Base-by-base conservation (phyloP, 192 early-diverging fungal genomes). In the Coemansia sp. region DNA sequence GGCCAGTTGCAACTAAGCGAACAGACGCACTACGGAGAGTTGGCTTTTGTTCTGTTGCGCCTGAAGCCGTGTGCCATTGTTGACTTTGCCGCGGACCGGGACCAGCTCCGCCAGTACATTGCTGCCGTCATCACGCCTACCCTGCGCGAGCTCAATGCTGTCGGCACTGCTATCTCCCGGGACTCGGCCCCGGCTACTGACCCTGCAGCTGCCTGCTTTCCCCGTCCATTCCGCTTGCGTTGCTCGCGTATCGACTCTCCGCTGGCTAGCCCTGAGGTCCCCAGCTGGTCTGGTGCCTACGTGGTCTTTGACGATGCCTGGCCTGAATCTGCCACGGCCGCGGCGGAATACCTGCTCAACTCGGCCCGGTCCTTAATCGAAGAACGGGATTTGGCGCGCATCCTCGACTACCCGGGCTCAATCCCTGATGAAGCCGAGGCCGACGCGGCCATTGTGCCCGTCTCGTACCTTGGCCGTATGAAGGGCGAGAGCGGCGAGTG, bases 401-500 rank as follows among this genome's bases (percentile, higher is more conserved):
- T 54, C 5, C 60, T 70, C 7, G 67, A 70, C 27, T 70, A 70
- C 28, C 67, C 67, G 0, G 67, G 67, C 9, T 70, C 60, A 5
- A 51, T 70, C 7, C 67, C 67, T 9, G 51, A 56, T 12, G 43
- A 50, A 2, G 29, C 14, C 18, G 54, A 58, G 25, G 67, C 62
- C 14, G 59, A 59, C 60, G 40, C 30, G 9, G 16, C 38, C 10
- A 57, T 70, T 36, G 60, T 70, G 11, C 60, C 67, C 2, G 67
- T 70, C 14, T 70, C 67, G 7, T 70, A 70, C 27, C 42, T 63
- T 1, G 67, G 67, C 12, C 59, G 67, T 16, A 70, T 70, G 49
- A 70, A 70, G 67, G 54, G 51, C 33, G 67, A 70, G 42, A 63
- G 60, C 13, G 67, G 67, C 47, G 67, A 70, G 45, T 68, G 65